Evolutionary conservation across 345 rosid species (phyloP).

Genomic region (Lepidium aucheri): DNA sequence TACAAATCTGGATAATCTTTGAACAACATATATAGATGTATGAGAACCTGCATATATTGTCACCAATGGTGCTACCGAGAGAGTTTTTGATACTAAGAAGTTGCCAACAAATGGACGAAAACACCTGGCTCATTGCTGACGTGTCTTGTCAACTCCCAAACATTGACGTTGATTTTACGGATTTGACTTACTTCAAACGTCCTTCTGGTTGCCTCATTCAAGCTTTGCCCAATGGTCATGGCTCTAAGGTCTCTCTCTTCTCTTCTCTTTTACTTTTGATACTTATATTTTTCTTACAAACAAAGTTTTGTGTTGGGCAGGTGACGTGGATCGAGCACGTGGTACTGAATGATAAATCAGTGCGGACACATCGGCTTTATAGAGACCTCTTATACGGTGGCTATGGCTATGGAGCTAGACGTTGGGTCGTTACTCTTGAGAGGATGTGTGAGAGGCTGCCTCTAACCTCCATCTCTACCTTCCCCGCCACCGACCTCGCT

Average conservation of each 20-base stretch:
- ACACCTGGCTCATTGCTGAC: conserved; percentile 55
- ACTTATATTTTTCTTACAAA: not conserved
- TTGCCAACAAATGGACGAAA: conserved; percentile 46
- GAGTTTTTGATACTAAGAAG: conserved; percentile 55
- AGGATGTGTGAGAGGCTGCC: conserved; percentile 54
- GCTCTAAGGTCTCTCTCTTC: conserved; percentile 37
- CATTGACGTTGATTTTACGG: not conserved
- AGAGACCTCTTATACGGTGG: conserved; percentile 40
- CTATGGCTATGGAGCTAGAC: conserved; percentile 58
- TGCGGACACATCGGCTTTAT: conserved; percentile 50
- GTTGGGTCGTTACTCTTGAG: conserved; percentile 52
- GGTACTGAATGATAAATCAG: conserved; percentile 46
- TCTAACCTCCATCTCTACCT: conserved; percentile 10
- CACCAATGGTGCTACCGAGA: conserved; percentile 66
- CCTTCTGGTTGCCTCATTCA: conserved; percentile 85
- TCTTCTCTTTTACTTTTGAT: not conserved
- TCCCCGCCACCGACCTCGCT: conserved; percentile 12
- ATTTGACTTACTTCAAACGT: conserved; percentile 39
- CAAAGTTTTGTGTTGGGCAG: conserved; percentile 19
- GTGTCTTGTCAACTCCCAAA: conserved; percentile 41
- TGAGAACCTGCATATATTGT: conserved; percentile 58
- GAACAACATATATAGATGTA: conserved; percentile 43
- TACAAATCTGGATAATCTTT: not conserved
- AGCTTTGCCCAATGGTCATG: conserved; percentile 41
- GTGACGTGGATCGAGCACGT: conserved; percentile 86